phyloP scores from a whole-genome alignment of 2,329 filamentous ascomycete species.

The Triangularia setosa region DNA sequence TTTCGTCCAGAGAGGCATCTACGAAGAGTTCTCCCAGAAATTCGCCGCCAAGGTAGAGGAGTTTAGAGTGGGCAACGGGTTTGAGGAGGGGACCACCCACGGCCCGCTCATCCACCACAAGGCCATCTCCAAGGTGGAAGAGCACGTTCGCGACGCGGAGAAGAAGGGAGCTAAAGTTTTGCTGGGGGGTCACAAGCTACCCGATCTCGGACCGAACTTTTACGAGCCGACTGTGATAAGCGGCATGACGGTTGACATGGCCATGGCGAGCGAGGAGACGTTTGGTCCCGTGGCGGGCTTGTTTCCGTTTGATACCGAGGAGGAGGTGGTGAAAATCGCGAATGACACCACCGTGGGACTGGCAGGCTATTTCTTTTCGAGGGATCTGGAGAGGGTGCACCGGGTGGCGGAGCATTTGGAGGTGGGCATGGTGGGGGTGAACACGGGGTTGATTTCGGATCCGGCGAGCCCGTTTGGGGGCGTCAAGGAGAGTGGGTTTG shows the following conservation, averaged over 20 bases:
- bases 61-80: conserved; percentile 75
- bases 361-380: conserved; percentile 89
- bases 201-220: conserved; percentile 78
- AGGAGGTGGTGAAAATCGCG: conserved; percentile 79
- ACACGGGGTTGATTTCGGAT: conserved; percentile 65
- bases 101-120: conserved; percentile 82
- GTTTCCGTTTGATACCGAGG: conserved; percentile 84
- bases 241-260: conserved; percentile 82
- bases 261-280: conserved; percentile 81
- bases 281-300: conserved; percentile 91
- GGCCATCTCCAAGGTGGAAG: conserved; percentile 73
- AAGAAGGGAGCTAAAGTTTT: conserved; percentile 73
- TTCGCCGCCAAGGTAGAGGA: conserved; percentile 68
- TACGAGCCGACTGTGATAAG: conserved; percentile 86
- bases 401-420: conserved; percentile 68
- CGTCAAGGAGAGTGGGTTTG: conserved; percentile 78
- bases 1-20: conserved; percentile 73
- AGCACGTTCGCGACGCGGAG: conserved; percentile 75
- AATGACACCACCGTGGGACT: conserved; percentile 83
- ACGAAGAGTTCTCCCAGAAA: conserved; percentile 66
- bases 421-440: conserved; percentile 84
- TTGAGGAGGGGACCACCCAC: conserved; percentile 66
- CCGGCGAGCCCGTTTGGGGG: conserved; percentile 66
- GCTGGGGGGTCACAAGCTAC: conserved; percentile 68
- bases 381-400: conserved; percentile 55